Evolutionary conservation across 169 alveolate species (phyloP), one percentile per base, ranked within the genome.

Genomic region (Plasmodium gallinaceum): DNA sequence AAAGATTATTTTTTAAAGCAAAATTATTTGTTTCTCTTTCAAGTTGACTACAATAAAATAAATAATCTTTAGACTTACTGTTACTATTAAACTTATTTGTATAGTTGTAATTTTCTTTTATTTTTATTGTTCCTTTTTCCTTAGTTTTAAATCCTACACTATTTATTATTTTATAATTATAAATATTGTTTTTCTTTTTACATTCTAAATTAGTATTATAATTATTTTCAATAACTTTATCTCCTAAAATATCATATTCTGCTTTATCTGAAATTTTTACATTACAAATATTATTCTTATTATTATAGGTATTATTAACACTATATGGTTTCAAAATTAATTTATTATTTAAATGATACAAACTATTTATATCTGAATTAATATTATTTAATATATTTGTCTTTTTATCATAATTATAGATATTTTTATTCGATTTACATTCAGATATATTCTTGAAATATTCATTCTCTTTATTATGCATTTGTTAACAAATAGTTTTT

Each of bases 401-500:
- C 18, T 12, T 48, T 48, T 48, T 48, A 2, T 48, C 18, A n/a
- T 48, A 48, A 4, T 32, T 32, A 4, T 32, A 32, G 1, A 32
- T 32, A 32, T 32, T 32, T 48, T 48, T 48, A 48, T 5, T 48
- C 60, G 18, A 10, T 48, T 48, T 48, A n/a, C 5, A 12, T 48
- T 48, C 60, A 48, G 60, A 48, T n/a, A 48, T 48, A n/a, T 48
- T 10, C 14, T 48, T 48, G 5, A 5, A n/a, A 48, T 48, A 48
- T n/a, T 48, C 60, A 48, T 48, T 12, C 60, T 48, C 60, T n/a
- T 48, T 48, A 5, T 48, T 48, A 48, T 48, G 60, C 60, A 48
- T 48, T 48, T 10, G 60, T 48, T 32, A 32, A 32, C 39, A 4
- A 32, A 48, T n/a, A 48, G 2, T n/a, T n/a, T 7, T 45, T 45